These are phyloP conservation scores for Rhypophila decipiens DNA, from an alignment of 495 filamentous ascomycete genomes.

Conservation along the genomic window DNA sequence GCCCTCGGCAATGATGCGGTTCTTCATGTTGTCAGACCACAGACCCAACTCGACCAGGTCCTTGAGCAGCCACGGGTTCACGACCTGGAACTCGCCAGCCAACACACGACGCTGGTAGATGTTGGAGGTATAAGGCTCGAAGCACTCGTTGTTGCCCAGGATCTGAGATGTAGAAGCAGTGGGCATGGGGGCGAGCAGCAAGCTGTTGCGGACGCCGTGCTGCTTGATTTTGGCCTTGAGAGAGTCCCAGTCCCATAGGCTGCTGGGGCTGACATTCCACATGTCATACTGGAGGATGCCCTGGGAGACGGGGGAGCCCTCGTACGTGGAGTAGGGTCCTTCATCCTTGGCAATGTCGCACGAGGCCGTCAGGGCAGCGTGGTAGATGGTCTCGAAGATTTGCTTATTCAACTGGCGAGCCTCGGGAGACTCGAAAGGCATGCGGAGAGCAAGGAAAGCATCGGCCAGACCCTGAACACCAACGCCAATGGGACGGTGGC, in stretches of 20 bases:
- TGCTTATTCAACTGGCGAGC: constrained; percentile 91
- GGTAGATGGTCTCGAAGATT: constrained; percentile 99
- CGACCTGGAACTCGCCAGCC: constrained; percentile 97
- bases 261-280: constrained; percentile 90
- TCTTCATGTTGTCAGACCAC: constrained; percentile 99
- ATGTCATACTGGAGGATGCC: constrained; percentile 97
- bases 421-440: constrained; percentile 94
- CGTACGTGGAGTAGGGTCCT: constrained; percentile 82
- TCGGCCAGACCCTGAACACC: constrained; percentile 99
- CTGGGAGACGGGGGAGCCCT: constrained; percentile 89
- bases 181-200: constrained; percentile 95
- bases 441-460: constrained; percentile 91
- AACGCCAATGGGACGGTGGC: constrained; percentile 88
- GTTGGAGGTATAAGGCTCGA: constrained; percentile 98
- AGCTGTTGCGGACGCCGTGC: constrained; percentile 87
- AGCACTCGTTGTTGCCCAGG: constrained; percentile 97
- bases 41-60: constrained; percentile 96
- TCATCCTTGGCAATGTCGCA: constrained; percentile 74
- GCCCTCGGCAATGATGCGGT: constrained; percentile 95
- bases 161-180: constrained; percentile 96
- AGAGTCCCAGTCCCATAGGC: constrained; percentile 91
- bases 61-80: constrained; percentile 98
- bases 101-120: constrained; percentile 98
- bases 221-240: constrained; percentile 88
- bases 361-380: constrained; percentile 86